phyloP scores from a whole-genome alignment of 2,329 filamentous ascomycete genomes.

The Colletotrichum sp. region DNA sequence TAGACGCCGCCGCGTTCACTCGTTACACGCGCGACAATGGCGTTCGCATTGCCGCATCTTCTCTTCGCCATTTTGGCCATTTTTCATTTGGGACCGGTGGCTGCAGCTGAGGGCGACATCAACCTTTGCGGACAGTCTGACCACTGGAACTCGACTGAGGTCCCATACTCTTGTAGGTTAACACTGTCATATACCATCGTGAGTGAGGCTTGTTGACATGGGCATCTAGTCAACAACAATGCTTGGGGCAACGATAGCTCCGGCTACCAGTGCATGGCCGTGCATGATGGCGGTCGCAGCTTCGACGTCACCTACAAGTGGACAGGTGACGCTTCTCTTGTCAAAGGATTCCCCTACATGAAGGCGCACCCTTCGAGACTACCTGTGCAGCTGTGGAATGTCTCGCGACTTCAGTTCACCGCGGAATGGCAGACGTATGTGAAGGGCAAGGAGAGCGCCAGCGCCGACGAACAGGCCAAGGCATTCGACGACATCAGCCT shows the following conservation, averaged over 20 bases:
- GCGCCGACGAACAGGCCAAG: constrained; percentile 1
- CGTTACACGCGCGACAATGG: background rate
- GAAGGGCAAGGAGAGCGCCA: constrained; percentile 8
- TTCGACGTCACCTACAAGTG: constrained; percentile 17
- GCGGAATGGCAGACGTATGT: constrained; percentile 16
- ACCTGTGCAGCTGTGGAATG: constrained; percentile 16
- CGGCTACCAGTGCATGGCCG: constrained; percentile 14
- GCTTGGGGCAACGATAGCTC: constrained; percentile 20
- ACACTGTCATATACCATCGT: background rate
- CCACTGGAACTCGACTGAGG: constrained; percentile 18
- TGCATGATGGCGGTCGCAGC: constrained; percentile 12
- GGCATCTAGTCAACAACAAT: constrained; percentile 11
- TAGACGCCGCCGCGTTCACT: background rate
- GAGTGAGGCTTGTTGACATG: background rate
- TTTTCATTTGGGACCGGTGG: background rate
- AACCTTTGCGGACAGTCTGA: constrained; percentile 17
- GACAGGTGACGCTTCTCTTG: constrained; percentile 16
- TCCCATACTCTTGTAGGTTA: constrained; percentile 16
- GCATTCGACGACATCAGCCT: constrained; percentile 10
- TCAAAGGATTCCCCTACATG: constrained; percentile 16
- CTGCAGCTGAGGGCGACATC: constrained; percentile 1
- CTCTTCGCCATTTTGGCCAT: background rate
- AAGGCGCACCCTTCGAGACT: constrained; percentile 12
- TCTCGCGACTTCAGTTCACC: constrained; percentile 11
- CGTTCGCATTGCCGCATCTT: background rate